Evolutionary conservation across 306 rosid genomes (phyloP).

Genomic region (Aeschynomene evenia): DNA sequence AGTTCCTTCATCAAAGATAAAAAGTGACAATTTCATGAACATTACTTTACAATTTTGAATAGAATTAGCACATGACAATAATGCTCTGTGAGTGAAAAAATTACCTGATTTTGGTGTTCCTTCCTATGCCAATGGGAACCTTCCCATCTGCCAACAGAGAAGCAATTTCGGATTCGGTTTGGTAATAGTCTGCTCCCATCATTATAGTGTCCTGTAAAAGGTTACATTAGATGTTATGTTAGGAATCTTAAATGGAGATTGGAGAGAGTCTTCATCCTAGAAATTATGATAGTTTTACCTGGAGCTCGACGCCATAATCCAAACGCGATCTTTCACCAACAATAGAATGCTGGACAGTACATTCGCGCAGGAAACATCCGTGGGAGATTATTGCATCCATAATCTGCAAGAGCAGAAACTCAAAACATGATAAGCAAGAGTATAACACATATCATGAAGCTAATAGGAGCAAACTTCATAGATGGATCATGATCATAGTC

Average conservation of each 20-base stretch:
- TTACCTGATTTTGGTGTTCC: slow-evolving; percentile 76
- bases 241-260: neutral
- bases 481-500: slow-evolving; percentile 3
- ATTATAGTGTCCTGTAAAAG: slow-evolving; percentile 67
- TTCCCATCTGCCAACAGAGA: slow-evolving; percentile 68
- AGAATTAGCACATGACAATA: neutral
- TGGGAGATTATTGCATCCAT: slow-evolving; percentile 90
- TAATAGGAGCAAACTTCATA: neutral
- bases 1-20: slow-evolving; percentile 56
- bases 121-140: slow-evolving; percentile 87
- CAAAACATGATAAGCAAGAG: slow-evolving; percentile 31
- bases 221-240: slow-evolving; percentile 7
- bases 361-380: slow-evolving; percentile 86
- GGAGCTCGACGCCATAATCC: slow-evolving; percentile 76
- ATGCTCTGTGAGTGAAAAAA: neutral
- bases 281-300: slow-evolving; percentile 47
- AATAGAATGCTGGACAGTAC: slow-evolving; percentile 60
- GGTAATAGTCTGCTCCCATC: slow-evolving; percentile 96
- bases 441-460: slow-evolving; percentile 9
- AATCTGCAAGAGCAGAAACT: slow-evolving; percentile 46
- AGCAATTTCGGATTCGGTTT: slow-evolving; percentile 92
- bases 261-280: neutral
- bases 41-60: slow-evolving; percentile 9
- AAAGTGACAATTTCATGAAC: slow-evolving; percentile 5
- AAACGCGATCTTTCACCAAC: slow-evolving; percentile 89